Base-by-base conservation (phyloP, 306 rosid species). In the Castanea sativa region DNA sequence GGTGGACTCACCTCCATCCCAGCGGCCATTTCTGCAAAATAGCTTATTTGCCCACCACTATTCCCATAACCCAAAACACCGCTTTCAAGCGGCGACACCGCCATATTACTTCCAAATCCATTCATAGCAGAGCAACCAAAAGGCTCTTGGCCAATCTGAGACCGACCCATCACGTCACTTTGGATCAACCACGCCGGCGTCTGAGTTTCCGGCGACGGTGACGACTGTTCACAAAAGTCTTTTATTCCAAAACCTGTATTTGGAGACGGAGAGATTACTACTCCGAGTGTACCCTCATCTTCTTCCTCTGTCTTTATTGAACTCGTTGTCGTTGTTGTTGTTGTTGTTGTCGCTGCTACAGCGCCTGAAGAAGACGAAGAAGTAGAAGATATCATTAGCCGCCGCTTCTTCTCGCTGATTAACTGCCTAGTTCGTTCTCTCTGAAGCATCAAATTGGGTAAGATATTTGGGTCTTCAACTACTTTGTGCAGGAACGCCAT, bases 401-500 rank as follows among this genome's bases (percentile, higher is more conserved):
- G 69, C 69, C 91, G 91, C 6, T 85, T 85, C 77, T 88, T 92
- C 79, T 78, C 92, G 13, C 78, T 86, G 23, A 53, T 75, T 3
- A 85, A 11, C 33, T n/a, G 76, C 13, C 60, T 74, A 5, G 43
- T 53, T 4, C 70, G 77, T 27, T 90, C 79, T 29, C 87, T 89
- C 49, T 90, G 84, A 4, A 27, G 43, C 73, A 93, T 82, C 21
- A 93, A 60, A 1, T 92, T 78, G 0, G 94, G 84, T 4, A 95
- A 80, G 43, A 93, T 81, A 16, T 88, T 91, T 1, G 99, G 99
- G 49, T 95, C 89, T 1, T 93, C 96, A 1, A 83, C 95, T 13
- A 95, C 88, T 72, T 87, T 91, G 76, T 60, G 61, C 1, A 95
- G 87, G 55, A 95, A 90, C 5, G 93, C 83, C 97, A 93, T 93